These are phyloP conservation scores for Linnemannia zychae DNA, from an alignment of 192 early-diverging fungal genomes.

Conservation along the genomic window DNA sequence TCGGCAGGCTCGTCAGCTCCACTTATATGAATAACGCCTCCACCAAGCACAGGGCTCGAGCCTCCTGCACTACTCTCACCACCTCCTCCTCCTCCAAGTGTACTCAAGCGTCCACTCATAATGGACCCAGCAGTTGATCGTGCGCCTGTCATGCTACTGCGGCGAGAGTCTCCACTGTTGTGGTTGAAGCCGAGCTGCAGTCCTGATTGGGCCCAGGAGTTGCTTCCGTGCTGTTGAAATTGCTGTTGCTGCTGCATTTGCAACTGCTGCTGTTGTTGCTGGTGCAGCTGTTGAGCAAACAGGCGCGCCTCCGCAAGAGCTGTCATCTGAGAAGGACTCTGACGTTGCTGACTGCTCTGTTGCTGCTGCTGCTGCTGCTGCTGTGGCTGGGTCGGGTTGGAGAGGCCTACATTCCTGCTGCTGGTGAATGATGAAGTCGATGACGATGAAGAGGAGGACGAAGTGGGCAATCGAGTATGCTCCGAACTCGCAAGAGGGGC, in stretches of 20 bases:
- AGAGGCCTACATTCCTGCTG: constrained; percentile 28
- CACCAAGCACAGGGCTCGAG: constrained; percentile 22
- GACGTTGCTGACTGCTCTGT: background rate
- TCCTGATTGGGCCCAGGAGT: background rate
- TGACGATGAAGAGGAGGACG: constrained; percentile 10
- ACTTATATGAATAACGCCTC: constrained; percentile 4
- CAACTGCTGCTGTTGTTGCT: constrained; percentile 29
- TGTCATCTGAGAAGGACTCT: constrained; percentile 19
- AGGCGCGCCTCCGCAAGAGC: constrained; percentile 25
- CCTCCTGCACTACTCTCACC: too few species aligned
- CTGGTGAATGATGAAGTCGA: background rate
- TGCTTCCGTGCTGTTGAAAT: background rate
- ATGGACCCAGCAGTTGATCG: constrained; percentile 25
- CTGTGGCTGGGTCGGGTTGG: constrained; percentile 13
- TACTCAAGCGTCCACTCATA: constrained; percentile 23
- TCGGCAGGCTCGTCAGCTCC: constrained; percentile 32
- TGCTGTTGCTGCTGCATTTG: constrained; percentile 10
- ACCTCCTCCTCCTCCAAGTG: constrained; percentile 4
- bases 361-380: background rate
- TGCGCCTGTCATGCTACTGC: constrained; percentile 16
- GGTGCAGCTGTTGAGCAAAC: constrained; percentile 36
- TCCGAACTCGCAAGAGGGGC: background rate
- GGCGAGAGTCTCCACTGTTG: constrained; percentile 4
- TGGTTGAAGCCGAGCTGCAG: background rate
- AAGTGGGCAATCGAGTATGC: background rate